A percentile compares a stretch with the other conserved stretches of the same genome.
phyloP scores from a whole-genome alignment of 2,329 filamentous ascomycete species.

The Aspergillus fischeri region DNA sequence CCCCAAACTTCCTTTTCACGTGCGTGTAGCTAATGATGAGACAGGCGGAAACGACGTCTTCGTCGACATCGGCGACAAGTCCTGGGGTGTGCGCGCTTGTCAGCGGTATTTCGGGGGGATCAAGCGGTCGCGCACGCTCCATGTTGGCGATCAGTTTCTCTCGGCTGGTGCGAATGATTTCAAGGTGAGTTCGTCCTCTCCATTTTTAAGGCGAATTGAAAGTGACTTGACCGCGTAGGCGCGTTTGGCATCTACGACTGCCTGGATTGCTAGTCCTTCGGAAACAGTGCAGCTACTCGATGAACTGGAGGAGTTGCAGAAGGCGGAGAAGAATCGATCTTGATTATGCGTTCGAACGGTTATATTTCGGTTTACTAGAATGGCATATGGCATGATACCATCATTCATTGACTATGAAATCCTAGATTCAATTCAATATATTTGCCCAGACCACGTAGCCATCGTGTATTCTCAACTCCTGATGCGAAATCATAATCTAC shows the following conservation, averaged over 20 bases:
- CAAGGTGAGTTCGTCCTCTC: conserved; percentile 53
- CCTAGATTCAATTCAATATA: not conserved
- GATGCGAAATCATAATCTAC: not conserved
- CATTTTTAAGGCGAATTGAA: not conserved
- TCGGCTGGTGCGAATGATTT: conserved; percentile 96
- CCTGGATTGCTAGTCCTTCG: conserved; percentile 89
- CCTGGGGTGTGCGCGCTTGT: conserved; percentile 88
- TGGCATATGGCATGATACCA: not conserved
- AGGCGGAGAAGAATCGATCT: not conserved
- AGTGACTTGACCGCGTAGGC: conserved; percentile 45
- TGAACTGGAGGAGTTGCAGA: conserved; percentile 62
- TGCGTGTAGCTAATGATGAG: not conserved
- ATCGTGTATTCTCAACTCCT: not conserved
- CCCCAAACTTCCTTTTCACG: not conserved
- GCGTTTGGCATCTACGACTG: conserved; percentile 83
- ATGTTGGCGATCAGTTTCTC: conserved; percentile 94
- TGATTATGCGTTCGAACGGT: not conserved
- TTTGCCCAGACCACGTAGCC: not conserved
- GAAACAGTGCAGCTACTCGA: conserved; percentile 90
- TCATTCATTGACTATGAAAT: not conserved
- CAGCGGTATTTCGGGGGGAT: conserved; percentile 84
- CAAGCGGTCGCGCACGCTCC: conserved; percentile 72
- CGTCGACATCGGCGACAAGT: conserved; percentile 97
- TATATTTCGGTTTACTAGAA: too few species aligned
- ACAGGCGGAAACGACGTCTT: conserved; percentile 88